phyloP scores from a whole-genome alignment of 2,329 filamentous ascomycete genomes.

The Talaromyces piceae region DNA sequence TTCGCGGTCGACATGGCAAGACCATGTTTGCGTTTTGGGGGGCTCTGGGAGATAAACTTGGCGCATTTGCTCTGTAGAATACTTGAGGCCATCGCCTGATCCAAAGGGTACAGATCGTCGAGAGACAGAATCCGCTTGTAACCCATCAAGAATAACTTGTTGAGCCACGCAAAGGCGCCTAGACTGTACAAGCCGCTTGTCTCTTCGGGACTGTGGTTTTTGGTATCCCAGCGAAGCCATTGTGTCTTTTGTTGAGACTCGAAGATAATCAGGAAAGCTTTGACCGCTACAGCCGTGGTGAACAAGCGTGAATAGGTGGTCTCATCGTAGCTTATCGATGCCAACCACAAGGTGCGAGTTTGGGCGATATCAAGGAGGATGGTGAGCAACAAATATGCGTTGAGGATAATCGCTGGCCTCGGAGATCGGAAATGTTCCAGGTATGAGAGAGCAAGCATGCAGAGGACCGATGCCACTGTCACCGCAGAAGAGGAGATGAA shows the following conservation, averaged over 20 bases:
- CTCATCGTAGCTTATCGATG: constrained; percentile 13
- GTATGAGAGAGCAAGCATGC: constrained; percentile 12
- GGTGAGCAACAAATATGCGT: constrained; percentile 36
- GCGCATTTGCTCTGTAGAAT: neutral
- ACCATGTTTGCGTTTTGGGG: constrained; percentile 1
- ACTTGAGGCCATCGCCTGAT: constrained; percentile 24
- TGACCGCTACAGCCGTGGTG: constrained; percentile 30
- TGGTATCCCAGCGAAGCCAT: constrained; percentile 40
- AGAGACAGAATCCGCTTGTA: constrained; percentile 34
- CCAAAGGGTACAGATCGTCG: constrained; percentile 37
- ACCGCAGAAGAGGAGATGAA: constrained; percentile 4
- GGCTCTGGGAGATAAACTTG: neutral
- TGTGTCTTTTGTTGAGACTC: constrained; percentile 37
- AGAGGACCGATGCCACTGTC: neutral
- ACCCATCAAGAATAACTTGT: constrained; percentile 38
- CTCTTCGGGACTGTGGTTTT: constrained; percentile 36
- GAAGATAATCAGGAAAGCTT: constrained; percentile 30
- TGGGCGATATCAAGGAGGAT: constrained; percentile 34
- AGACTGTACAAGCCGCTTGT: constrained; percentile 39
- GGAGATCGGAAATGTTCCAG: constrained; percentile 20
- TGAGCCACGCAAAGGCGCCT: constrained; percentile 44
- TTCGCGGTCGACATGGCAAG: neutral
- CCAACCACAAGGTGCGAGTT: constrained; percentile 31
- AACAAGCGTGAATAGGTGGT: constrained; percentile 32
- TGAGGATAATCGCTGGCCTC: constrained; percentile 20